Evolutionary conservation across 306 rosid genomes (phyloP).

Genomic region (Cucumis cinereus): DNA sequence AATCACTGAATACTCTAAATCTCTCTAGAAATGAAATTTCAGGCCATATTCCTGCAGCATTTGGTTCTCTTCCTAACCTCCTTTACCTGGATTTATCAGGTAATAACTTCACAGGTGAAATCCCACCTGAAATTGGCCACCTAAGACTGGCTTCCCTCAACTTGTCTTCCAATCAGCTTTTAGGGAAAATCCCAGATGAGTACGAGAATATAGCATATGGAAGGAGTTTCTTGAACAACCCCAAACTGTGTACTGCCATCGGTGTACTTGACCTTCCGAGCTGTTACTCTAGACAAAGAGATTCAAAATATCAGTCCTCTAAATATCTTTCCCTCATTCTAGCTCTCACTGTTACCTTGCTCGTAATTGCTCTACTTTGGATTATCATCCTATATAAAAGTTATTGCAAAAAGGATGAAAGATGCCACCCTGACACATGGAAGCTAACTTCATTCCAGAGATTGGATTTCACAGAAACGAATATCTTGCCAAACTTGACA

Average conservation of each 20-base stretch:
- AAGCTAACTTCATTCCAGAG: conserved; percentile 73
- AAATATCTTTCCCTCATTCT: conserved; percentile 31
- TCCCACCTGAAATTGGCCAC: conserved; percentile 40
- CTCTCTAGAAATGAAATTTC: conserved; percentile 57
- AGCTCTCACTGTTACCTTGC: conserved; percentile 5
- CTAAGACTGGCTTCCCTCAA: conserved; percentile 51
- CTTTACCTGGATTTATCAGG: conserved; percentile 55
- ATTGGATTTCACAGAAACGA: conserved; percentile 37
- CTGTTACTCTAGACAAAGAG: conserved; percentile 22
- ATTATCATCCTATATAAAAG: conserved; percentile 16
- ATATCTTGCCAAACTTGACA: conserved; percentile 37
- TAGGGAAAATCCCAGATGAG: conserved; percentile 56
- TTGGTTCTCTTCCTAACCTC: conserved; percentile 41
- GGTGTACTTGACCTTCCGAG: conserved; percentile 24
- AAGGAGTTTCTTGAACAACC: conserved; percentile 54
- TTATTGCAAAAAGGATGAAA: conserved; percentile 18
- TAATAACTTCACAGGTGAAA: conserved; percentile 57
- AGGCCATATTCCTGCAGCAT: conserved; percentile 43
- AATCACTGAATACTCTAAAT: conserved; percentile 34
- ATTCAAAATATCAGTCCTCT: conserved; percentile 25
- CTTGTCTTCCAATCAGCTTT: conserved; percentile 67
- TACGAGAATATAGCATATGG: conserved; percentile 43
- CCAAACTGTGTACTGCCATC: conserved; percentile 39
- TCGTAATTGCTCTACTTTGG: conserved; percentile 20
- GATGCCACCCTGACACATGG: conserved; percentile 41